Base-by-base conservation (phyloP, 1,284 basidiomycete genomes). In the Leccinum pachyderme region DNA sequence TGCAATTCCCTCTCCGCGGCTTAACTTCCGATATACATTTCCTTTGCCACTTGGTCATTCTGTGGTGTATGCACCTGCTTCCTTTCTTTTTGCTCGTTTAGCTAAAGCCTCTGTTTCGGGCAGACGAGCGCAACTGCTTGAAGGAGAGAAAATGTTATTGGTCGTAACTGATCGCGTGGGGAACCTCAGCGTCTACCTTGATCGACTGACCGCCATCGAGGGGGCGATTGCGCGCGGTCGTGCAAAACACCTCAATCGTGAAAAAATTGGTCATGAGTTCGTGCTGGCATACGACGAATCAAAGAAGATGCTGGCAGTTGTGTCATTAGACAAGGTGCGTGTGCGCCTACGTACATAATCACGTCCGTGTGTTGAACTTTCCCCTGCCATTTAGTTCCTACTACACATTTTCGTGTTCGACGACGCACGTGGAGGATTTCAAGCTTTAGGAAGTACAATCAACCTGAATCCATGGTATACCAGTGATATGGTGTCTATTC, bases 281-380 rank as follows among this genome's bases (percentile, higher is more conserved):
- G 13, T 77, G 4, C 51, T 83, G 3, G 70, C 81, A 0, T 82
- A 75, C 52, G 79, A 84, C 41, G 82, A 84, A 60, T 61, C 63
- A 7, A 80, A 77, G 58, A 74, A 75, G 0, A 73, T 75, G 63
- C 61, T 84, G 15, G 73, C 72, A 0, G 56, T 84, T 0, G 79
- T 78, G 33, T 70, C 73, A 7, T 61, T 70, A 0, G 69, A 72
- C 2, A 77, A 76, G 64, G 81, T 77, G 22, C 2, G 62, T 54
- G 2, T n/a, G 39, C 3, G 11, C 18, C 41, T 47, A n/a, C 45
- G n/a, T 45, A 5, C 45, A 18, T 43, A 5, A 25, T 0, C 4
- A 3, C 2, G 12, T 1, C 2, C 12, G 2, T 12, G 8, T 35
- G 7, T 41, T 49, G n/a, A 47, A 9, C 7, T 13, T 2, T 9